A percentile compares a stretch with the other conserved stretches of the same genome.
phyloP scores from a whole-genome alignment of 1,139 yeast species.

The Candida albicans region DNA sequence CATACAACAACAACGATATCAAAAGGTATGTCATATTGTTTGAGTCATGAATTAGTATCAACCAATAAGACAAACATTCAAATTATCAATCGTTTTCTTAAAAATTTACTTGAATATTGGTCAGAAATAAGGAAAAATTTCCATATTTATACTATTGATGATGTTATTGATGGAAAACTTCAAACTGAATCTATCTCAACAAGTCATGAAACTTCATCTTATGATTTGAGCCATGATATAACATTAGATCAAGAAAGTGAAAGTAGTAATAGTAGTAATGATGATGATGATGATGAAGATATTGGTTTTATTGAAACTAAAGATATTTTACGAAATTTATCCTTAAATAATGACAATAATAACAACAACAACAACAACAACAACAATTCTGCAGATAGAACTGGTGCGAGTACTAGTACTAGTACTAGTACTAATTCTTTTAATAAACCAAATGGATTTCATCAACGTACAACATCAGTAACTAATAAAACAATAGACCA shows the following conservation, averaged over 20 bases:
- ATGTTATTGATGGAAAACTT: conserved; percentile 21
- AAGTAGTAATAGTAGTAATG: background rate
- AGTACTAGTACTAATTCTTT: too few species aligned
- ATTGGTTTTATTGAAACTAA: conserved; percentile 1
- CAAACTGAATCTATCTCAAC: conserved; percentile 4
- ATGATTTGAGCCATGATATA: conserved; percentile 33
- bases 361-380: background rate
- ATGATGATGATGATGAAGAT: conserved; percentile 17
- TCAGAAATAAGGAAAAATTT: conserved; percentile 16
- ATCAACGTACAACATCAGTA: conserved; percentile 1
- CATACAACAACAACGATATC: conserved; percentile 49
- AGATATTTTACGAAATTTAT: background rate
- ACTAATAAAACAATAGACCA: background rate
- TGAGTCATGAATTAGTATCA: conserved; percentile 52
- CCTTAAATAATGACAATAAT: background rate
- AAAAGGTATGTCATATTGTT: conserved; percentile 49
- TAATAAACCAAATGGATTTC: background rate
- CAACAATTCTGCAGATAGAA: too few species aligned
- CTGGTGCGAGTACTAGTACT: too few species aligned
- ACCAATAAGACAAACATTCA: conserved; percentile 46
- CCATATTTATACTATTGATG: conserved; percentile 20
- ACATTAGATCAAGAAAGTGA: conserved; percentile 24
- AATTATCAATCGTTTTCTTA: conserved; percentile 52
- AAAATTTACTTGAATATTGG: conserved; percentile 52
- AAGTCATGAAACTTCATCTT: conserved; percentile 27